phyloP scores from a whole-genome alignment of 257 asterid genomes.

The Anisodus tanguticus region DNA sequence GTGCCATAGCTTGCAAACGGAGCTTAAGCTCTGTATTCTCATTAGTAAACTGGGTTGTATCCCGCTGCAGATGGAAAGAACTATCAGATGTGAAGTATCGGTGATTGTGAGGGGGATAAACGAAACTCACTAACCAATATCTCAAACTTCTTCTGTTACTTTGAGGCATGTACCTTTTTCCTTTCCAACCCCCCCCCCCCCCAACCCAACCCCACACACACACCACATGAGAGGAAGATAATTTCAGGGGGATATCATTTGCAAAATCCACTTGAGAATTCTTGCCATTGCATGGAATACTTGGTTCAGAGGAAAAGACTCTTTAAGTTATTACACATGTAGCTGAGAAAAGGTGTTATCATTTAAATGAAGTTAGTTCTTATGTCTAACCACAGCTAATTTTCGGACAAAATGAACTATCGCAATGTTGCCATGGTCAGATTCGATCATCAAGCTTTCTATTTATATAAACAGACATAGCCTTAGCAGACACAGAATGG shows the following conservation, averaged over 20 bases:
- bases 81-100: constrained; percentile 9
- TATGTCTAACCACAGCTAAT: not conserved
- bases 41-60: constrained; percentile 78
- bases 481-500: not conserved
- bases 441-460: not conserved
- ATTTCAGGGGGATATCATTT: not conserved
- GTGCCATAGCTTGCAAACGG: constrained; percentile 96
- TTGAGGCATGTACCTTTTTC: not conserved
- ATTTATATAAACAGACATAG: not conserved
- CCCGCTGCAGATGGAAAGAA: constrained; percentile 67
- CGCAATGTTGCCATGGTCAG: not conserved
- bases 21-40: constrained; percentile 95
- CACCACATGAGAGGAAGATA: not conserved
- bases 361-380: constrained; percentile 8
- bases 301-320: constrained; percentile 11
- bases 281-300: not conserved
- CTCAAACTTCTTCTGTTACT: not conserved
- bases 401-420: not conserved
- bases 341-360: constrained; percentile 9
- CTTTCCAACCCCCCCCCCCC: not conserved
- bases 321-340: not conserved
- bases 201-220: no score
- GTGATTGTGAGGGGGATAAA: not conserved
- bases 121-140: not conserved
- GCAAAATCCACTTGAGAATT: not conserved